Base-by-base conservation (phyloP, 257 asterid genomes). In the Ilex aquifolium region DNA sequence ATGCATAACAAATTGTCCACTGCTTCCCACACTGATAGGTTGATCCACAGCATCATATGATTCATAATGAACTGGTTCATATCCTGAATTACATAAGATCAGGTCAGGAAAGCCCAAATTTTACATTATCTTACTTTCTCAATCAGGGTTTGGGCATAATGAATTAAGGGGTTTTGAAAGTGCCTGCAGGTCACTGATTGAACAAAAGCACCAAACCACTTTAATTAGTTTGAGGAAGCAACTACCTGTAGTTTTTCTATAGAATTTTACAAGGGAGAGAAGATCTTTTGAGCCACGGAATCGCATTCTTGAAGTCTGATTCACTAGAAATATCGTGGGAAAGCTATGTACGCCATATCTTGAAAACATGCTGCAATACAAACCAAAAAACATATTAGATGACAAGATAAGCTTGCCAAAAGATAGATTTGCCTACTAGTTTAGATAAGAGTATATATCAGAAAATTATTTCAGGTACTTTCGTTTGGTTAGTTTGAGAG, bases 1-100 rank as follows among this genome's bases (percentile, higher is more conserved):
- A 32, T 53, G 59, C 65, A 65, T 57, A 13, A 65, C 57, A 53
- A 39, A 40, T 14, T 30, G 17, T 16, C 39, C 62, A 69, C 55
- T 3, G 15, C 66, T 53, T 44, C 55, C 61, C 58, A 29, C 31
- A 17, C 65, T 53, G 40, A 44, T 48, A 32, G 75, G 51, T 16
- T 50, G 69, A 44, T 69, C 65, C 30, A 62, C 13, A 52, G 49
- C 60, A 69, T 69, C 17, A 54, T 56, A 21, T 21, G 27, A 21
- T 21, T 21, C 27, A 21, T 21, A 65, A 36, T 69, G 72, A 61
- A 65, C 65, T 5, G 79, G 66, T 69, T 61, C 66, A 56, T 30
- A 13, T 32, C 75, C 79, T 74, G 61, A 30, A 69, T 58, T 59
- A 48, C 55, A 68, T 48, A 52, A 10, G 48, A 27, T 15, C 21